phyloP scores from a whole-genome alignment of 2,329 filamentous ascomycete genomes.

The Domatiomyces catenatus region DNA sequence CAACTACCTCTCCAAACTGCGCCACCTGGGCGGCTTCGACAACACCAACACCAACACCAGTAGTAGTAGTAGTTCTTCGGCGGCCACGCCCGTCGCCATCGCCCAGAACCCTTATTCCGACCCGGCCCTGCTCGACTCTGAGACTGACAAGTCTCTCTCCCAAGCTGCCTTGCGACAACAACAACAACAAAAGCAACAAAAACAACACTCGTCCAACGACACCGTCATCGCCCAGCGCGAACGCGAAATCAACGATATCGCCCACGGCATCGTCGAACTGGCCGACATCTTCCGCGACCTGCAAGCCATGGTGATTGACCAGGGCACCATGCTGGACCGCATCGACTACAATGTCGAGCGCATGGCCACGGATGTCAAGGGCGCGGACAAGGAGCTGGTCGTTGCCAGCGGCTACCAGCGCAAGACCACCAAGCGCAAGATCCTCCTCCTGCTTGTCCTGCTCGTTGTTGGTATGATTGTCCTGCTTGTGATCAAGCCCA shows the following conservation, averaged over 20 bases:
- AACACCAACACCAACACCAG: slow-evolving; percentile 20
- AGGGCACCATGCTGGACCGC: slow-evolving; percentile 79
- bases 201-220: slow-evolving; percentile 59
- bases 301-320: slow-evolving; percentile 87
- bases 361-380: slow-evolving; percentile 87
- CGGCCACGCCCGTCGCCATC: slow-evolving; percentile 29
- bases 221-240: slow-evolving; percentile 78
- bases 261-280: slow-evolving; percentile 92
- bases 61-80: too few species aligned
- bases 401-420: slow-evolving; percentile 70
- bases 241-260: slow-evolving; percentile 93
- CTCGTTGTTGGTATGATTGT: slow-evolving; percentile 80
- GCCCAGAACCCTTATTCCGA: slow-evolving; percentile 56
- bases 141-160: slow-evolving; percentile 82
- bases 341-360: slow-evolving; percentile 97
- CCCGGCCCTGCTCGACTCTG: slow-evolving; percentile 80
- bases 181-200: slow-evolving; percentile 22
- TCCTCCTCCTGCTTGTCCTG: slow-evolving; percentile 75
- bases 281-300: slow-evolving; percentile 94
- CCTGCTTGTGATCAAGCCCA: slow-evolving; percentile 65
- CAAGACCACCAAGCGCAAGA: slow-evolving; percentile 75
- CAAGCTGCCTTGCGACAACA: slow-evolving; percentile 68
- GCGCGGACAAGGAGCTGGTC: slow-evolving; percentile 75
- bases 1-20: slow-evolving; percentile 79
- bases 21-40: slow-evolving; percentile 51